Evolutionary conservation across 306 rosid species (phyloP), one percentile per base, ranked within the genome.

Genomic region (Begonia loranthoides): DNA sequence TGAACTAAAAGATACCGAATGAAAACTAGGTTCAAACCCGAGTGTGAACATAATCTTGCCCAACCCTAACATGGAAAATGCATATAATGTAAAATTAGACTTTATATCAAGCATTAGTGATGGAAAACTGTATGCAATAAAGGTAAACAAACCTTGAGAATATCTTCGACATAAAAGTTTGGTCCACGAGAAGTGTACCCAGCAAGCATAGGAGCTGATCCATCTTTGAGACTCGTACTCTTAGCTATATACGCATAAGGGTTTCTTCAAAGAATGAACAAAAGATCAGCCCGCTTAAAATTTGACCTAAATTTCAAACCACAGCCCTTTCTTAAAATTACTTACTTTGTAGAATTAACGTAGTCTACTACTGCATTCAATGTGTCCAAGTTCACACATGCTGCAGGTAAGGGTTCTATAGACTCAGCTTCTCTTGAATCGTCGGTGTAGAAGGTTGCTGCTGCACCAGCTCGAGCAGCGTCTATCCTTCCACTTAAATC

Each of bases 141-240:
- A 24, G 34, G 50, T 12, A 7, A 14, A 39, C 14, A 16, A 44
- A 57, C 70, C 66, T 70, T 64, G 10, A 64, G 12, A 49, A 70
- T 59, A 1, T 64, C 70, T 0, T 50, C 54, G 17, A 53, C 13
- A 22, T 58, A 15, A 41, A 0, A 0, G 39, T 70, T 70, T 9
- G 75, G 70, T 17, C 75, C 75, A 15, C 70, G 66, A 6, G 70
- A 59, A 58, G 62, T 63, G 58, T 58, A 69, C 1, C 9, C 15
- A 13, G 55, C 60, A 17, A 45, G 60, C 5, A 10, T 17, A 28
- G 69, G 74, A 46, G 69, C 73, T 63, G 21, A 13, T 5, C 21
- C 66, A 17, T 43, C 47, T 12, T 43, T 43, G 14, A 51, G 57
- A 2, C 52, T 50, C 45, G 55, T 61, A 17, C 60, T 60, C 33